Conservation (phyloP, 1,139 yeast genomes). For the Sugiyamaella novakii region DNA sequence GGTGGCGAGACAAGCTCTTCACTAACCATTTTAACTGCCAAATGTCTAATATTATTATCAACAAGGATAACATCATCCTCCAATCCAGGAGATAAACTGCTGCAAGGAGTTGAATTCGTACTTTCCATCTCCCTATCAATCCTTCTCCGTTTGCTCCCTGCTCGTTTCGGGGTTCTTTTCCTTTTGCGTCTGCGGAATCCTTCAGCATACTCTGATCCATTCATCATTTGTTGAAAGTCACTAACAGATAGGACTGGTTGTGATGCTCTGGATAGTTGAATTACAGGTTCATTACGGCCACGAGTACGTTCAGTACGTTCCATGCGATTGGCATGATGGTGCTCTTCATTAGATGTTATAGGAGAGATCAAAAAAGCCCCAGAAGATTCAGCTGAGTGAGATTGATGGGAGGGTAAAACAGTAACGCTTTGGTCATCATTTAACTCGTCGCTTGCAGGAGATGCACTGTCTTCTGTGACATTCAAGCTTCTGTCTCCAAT, state of each 20-base stretch:
- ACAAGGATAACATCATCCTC: slow-evolving; percentile 1
- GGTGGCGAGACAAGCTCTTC: slow-evolving; percentile 16
- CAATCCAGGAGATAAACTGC: slow-evolving; percentile 3
- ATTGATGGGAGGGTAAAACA: not conserved
- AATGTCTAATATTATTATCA: not conserved
- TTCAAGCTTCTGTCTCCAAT: too few relatives aligned
- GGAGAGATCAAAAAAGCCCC: not conserved
- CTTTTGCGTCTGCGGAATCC: slow-evolving; percentile 26
- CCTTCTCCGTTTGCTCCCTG: not conserved
- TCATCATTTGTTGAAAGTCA: slow-evolving; percentile 22
- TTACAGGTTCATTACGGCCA: slow-evolving; percentile 3
- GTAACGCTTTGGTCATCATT: not conserved
- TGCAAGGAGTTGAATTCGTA: not conserved
- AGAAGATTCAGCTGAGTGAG: not conserved
- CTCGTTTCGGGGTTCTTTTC: too few relatives aligned
- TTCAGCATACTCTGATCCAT: slow-evolving; percentile 21
- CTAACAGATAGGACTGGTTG: slow-evolving; percentile 22
- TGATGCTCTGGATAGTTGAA: not conserved
- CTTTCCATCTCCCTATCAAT: slow-evolving; percentile 8
- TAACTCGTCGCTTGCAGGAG: not conserved
- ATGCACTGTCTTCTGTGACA: not conserved
- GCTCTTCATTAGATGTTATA: not conserved
- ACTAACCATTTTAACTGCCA: slow-evolving; percentile 1
- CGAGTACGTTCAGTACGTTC: too few relatives aligned
- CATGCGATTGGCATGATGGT: not conserved